Percentiles rank a stretch among this genome's conserved stretches.
These are phyloP conservation scores for Physaria fendleri DNA, from an alignment of 345 rosid species.

Conservation along the genomic window DNA sequence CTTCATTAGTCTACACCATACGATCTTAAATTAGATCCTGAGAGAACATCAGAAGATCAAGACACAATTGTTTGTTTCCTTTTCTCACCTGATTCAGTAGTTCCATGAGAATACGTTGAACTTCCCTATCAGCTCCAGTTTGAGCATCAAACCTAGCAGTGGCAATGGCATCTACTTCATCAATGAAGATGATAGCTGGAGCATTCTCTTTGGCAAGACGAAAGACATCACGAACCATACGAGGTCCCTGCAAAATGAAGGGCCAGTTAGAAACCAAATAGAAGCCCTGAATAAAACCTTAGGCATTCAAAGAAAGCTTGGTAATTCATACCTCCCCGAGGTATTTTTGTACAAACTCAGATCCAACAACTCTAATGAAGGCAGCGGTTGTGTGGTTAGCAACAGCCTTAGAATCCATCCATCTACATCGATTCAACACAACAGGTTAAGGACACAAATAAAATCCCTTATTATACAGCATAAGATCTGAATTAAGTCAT, in stretches of 20 bases:
- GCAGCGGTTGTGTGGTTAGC: conserved; percentile 98
- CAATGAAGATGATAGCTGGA: conserved; percentile 95
- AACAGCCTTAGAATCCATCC: too few species aligned
- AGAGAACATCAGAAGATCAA: conserved; percentile 2
- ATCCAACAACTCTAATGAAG: conserved; percentile 96
- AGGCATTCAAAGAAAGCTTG: not conserved
- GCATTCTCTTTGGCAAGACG: conserved; percentile 99
- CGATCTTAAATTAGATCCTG: not conserved
- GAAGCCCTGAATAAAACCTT: not conserved
- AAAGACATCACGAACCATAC: conserved; percentile 99
- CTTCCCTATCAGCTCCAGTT: conserved; percentile 99
- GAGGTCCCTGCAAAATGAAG: conserved; percentile 65
- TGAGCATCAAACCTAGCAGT: conserved; percentile 99
- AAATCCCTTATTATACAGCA: not conserved
- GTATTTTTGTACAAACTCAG: conserved; percentile 97
- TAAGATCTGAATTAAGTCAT: not conserved
- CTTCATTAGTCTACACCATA: too few species aligned
- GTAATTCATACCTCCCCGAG: conserved; percentile 69
- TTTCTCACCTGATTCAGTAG: conserved; percentile 75
- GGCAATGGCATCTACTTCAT: conserved; percentile 97
- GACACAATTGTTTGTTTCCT: not conserved
- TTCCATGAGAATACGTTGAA: conserved; percentile 95
- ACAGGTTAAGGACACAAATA: conserved; percentile 1
- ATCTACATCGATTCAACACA: conserved; percentile 35
- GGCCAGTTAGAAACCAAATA: not conserved